Percentiles rank a stretch among this genome's conserved stretches.
phyloP scores from a whole-genome alignment of 164 flowering plant species.

The Sextonia rubra region DNA sequence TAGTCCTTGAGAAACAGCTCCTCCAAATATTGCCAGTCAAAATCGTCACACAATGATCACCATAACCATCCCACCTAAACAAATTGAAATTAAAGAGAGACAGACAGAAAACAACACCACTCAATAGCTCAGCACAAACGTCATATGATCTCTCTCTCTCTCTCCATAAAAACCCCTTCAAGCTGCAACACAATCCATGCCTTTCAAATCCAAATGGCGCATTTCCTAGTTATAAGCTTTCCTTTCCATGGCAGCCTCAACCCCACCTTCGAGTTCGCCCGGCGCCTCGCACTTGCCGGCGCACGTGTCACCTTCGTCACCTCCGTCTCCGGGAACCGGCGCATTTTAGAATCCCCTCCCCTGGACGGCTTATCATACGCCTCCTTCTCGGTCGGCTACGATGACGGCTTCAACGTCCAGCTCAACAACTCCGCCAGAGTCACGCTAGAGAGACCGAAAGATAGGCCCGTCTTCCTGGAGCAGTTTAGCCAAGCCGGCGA shows the following conservation, averaged over 20 bases:
- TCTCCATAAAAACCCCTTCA: no score
- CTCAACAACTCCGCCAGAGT: no score
- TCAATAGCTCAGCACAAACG: no score
- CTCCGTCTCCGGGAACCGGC: slow-evolving; percentile 20
- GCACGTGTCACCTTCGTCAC: slow-evolving; percentile 40
- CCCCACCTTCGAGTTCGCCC: slow-evolving; percentile 49
- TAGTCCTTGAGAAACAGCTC: no score
- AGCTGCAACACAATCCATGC: no score
- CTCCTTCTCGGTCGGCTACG: slow-evolving; percentile 44
- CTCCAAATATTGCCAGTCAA: no score
- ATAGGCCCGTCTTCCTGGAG: not conserved
- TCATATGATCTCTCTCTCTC: no score
- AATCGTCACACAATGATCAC: no score
- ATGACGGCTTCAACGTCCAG: slow-evolving; percentile 4
- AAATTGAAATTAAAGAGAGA: no score
- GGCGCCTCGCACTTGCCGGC: slow-evolving; percentile 32
- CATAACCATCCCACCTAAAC: no score
- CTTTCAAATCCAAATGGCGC: slow-evolving; percentile 10
- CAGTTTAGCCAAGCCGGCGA: slow-evolving; percentile 15
- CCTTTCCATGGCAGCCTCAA: slow-evolving; percentile 49
- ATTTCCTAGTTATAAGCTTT: slow-evolving; percentile 34
- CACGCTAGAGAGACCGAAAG: no score
- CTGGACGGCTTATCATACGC: slow-evolving; percentile 29
- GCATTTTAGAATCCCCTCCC: slow-evolving; percentile 14
- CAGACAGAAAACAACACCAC: no score